A percentile compares a stretch with the other conserved stretches of the same genome.
phyloP scores from a whole-genome alignment of 768 basidiomycete species.

The Hysterangium stoloniferum region DNA sequence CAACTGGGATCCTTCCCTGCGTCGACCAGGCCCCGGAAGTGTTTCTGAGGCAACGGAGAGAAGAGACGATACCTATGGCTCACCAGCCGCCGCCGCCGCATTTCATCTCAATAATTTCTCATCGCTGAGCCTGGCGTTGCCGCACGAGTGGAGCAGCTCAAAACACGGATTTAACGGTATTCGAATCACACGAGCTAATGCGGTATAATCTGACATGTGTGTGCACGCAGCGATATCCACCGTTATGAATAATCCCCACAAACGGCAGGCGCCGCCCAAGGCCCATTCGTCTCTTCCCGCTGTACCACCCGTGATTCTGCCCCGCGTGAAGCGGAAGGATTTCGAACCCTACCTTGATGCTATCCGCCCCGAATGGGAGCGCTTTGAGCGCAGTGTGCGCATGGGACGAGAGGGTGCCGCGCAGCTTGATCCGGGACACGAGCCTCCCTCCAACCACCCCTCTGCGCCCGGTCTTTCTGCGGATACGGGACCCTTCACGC shows the following conservation, averaged over 20 bases:
- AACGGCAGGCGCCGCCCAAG: conserved; percentile 78
- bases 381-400: conserved; percentile 44
- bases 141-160: conserved; percentile 70
- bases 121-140: conserved; percentile 39
- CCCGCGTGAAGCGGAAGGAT: conserved; percentile 73
- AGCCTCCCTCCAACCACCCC: not conserved
- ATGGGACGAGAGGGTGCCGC: conserved; percentile 26
- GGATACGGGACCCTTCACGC: conserved; percentile 12
- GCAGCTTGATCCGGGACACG: conserved; percentile 12
- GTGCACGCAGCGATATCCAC: conserved; percentile 74
- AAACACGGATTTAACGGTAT: conserved; percentile 85
- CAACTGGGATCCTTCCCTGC: conserved; percentile 60
- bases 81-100: conserved; percentile 37
- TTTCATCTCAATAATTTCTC: conserved; percentile 40
- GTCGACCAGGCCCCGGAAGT: conserved; percentile 59
- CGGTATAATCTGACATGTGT: conserved; percentile 1
- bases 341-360: conserved; percentile 76
- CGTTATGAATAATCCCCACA: conserved; percentile 85
- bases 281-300: conserved; percentile 74
- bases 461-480: conserved; percentile 14
- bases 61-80: conserved; percentile 49
- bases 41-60: conserved; percentile 65
- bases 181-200: conserved; percentile 18
- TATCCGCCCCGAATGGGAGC: conserved; percentile 70
- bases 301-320: conserved; percentile 64